These are phyloP conservation scores for Yamadazyma diddensiae DNA, from an alignment of 1,139 yeast genomes.

Conservation along the genomic window DNA sequence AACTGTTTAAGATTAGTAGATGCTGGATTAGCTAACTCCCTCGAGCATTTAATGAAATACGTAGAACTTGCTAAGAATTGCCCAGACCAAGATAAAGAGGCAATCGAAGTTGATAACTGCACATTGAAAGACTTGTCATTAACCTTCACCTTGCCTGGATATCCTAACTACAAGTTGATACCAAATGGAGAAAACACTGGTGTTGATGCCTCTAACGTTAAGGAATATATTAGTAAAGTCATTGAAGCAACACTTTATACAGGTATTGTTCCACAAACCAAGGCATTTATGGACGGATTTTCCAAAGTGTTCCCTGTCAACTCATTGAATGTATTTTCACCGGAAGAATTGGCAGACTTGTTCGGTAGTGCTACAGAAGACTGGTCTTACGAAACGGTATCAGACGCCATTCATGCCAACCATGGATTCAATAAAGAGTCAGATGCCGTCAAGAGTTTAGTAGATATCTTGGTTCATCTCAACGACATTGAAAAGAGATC, in stretches of 20 bases:
- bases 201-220: constrained; percentile 56
- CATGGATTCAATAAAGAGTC: constrained; percentile 87
- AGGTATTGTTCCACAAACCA: constrained; percentile 66
- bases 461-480: constrained; percentile 60
- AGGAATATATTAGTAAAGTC: constrained; percentile 54
- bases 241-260: constrained; percentile 58
- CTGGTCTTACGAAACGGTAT: constrained; percentile 70
- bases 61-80: constrained; percentile 24
- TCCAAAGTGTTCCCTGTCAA: constrained; percentile 79
- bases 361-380: constrained; percentile 76
- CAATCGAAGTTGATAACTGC: constrained; percentile 37
- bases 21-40: constrained; percentile 55
- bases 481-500: constrained; percentile 54
- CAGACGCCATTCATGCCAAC: constrained; percentile 70
- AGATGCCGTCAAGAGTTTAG: constrained; percentile 53
- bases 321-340: constrained; percentile 68
- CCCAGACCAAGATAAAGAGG: constrained; percentile 17
- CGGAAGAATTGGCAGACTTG: constrained; percentile 67
- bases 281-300: constrained; percentile 77
- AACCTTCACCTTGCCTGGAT: constrained; percentile 77
- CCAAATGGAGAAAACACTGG: constrained; percentile 50
- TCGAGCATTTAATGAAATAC: constrained; percentile 50
- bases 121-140: constrained; percentile 55
- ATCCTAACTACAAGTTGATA: constrained; percentile 55
- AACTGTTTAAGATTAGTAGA: constrained; percentile 56